A percentile compares a stretch with the other conserved stretches of the same genome.
These are phyloP conservation scores for Escovopsis weberi DNA, from an alignment of 2,329 filamentous ascomycete genomes.

Conservation along the genomic window DNA sequence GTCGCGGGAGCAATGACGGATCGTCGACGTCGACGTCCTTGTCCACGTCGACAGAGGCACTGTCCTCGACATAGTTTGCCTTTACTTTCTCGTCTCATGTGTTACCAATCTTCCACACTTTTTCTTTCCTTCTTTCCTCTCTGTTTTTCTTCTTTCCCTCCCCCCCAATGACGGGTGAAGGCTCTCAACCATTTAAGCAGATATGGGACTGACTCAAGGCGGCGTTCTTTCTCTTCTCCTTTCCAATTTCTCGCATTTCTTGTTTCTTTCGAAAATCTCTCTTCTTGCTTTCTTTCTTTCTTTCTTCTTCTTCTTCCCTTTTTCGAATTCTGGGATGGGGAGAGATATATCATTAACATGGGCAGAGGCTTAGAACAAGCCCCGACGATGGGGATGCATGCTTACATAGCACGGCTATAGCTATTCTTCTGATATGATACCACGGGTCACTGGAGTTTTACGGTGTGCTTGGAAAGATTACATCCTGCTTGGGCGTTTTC, in stretches of 20 bases:
- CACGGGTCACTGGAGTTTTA: slow-evolving; percentile 18
- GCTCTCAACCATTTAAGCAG: not conserved
- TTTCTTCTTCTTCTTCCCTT: no score
- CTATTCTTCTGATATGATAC: slow-evolving; percentile 21
- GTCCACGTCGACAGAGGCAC: no score
- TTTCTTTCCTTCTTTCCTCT: no score
- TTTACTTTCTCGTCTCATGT: slow-evolving; percentile 7
- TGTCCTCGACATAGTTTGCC: slow-evolving; percentile 16
- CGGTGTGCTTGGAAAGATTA: slow-evolving; percentile 4
- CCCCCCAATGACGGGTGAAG: no score
- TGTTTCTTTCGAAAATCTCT: no score
- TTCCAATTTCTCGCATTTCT: no score
- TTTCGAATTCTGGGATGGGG: no score
- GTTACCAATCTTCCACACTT: not conserved
- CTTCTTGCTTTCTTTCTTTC: no score
- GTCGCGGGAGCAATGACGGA: slow-evolving; percentile 19
- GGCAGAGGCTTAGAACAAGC: not conserved
- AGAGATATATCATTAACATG: slow-evolving; percentile 3
- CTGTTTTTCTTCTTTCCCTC: no score
- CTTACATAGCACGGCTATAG: slow-evolving; percentile 2
- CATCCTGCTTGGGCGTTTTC: not conserved
- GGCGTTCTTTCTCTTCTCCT: slow-evolving; percentile 3
- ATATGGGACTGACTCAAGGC: slow-evolving; percentile 1
- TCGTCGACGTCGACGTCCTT: slow-evolving; percentile 15
- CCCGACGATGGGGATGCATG: slow-evolving; percentile 1